Percentiles rank a stretch among this genome's conserved stretches.
phyloP scores from a whole-genome alignment of 73 alveolate species.

The Paramecium sonneborni region DNA sequence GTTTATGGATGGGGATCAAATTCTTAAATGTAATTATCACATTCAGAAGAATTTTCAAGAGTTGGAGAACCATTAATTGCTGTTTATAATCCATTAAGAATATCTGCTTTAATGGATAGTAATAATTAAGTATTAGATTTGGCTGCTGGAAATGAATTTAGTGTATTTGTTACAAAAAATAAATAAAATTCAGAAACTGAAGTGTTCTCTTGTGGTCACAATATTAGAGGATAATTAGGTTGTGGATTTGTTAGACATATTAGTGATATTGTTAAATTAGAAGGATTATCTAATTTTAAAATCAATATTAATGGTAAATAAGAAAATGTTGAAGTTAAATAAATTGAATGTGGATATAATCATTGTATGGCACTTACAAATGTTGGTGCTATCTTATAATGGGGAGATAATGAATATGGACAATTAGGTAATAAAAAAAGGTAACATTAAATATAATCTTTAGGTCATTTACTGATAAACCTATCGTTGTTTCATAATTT shows the following conservation, averaged over 20 bases:
- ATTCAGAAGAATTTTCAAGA: constrained; percentile 70
- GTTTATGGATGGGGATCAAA: constrained; percentile 89
- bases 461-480: constrained; percentile 37
- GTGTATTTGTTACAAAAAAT: constrained; percentile 70
- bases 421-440: constrained; percentile 85
- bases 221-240: constrained; percentile 85
- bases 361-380: constrained; percentile 79
- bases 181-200: constrained; percentile 69
- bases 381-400: constrained; percentile 85
- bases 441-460: constrained; percentile 61
- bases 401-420: constrained; percentile 94
- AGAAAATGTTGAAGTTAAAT: constrained; percentile 67
- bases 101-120: constrained; percentile 62
- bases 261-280: constrained; percentile 70
- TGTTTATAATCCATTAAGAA: constrained; percentile 65
- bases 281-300: constrained; percentile 78
- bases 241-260: constrained; percentile 79
- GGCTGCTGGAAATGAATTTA: constrained; percentile 84
- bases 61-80: constrained; percentile 76
- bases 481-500: constrained; percentile 31
- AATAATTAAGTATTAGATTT: constrained; percentile 73
- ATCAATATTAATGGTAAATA: constrained; percentile 64
- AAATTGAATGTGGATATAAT: constrained; percentile 78
- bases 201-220: constrained; percentile 81
- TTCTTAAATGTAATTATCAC: constrained; percentile 76